Base-by-base conservation (phyloP, 1,284 basidiomycete species). In the Coniferiporia weirii region DNA sequence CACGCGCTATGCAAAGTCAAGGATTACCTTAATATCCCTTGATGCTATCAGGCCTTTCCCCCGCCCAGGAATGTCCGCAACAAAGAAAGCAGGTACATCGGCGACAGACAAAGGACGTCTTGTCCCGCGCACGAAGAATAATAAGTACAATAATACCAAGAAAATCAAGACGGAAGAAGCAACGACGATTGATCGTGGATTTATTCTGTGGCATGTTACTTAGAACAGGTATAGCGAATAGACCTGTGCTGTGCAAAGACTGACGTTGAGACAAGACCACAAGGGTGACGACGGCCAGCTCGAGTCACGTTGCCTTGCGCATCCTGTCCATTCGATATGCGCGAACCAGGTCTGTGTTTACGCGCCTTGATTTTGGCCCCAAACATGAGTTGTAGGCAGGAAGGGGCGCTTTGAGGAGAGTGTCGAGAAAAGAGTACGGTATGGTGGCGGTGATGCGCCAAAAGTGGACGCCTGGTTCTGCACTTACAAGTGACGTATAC, bases 1-100 rank as follows among this genome's bases (percentile, higher is more conserved):
- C 27, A 20, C n/a, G 32, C 22, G 53, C 27, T 34, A 43, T 32
- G 8, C 27, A 20, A 5, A 32, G 19, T 20, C 5, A 15, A 5
- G 45, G 53, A 5, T n/a, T 22, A 74, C 75, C 60, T 69, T 54
- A 8, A 78, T 76, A 60, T 74, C 66, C n/a, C 75, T 64, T 10
- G 64, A 61, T 2, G 76, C 75, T 51, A 78, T 65, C 17, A 73
- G 64, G n/a, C 75, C 76, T 61, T 74, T 77, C 8, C 76, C 76
- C 56, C 65, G 69, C 7, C 72, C 75, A n/a, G 70, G 71, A 38
- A 77, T 61, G 32, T 75, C 71, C 7, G 67, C 65, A 3, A 75
- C 70, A 32, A 65, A 56, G 60, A 72, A 74, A 15, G 70, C 19
- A 35, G 45, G 47, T 1, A 6, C 12, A n/a, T 35, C 44, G 17